Conservation (phyloP, 2,329 filamentous ascomycete species). For the Raffaelea arxii region DNA sequence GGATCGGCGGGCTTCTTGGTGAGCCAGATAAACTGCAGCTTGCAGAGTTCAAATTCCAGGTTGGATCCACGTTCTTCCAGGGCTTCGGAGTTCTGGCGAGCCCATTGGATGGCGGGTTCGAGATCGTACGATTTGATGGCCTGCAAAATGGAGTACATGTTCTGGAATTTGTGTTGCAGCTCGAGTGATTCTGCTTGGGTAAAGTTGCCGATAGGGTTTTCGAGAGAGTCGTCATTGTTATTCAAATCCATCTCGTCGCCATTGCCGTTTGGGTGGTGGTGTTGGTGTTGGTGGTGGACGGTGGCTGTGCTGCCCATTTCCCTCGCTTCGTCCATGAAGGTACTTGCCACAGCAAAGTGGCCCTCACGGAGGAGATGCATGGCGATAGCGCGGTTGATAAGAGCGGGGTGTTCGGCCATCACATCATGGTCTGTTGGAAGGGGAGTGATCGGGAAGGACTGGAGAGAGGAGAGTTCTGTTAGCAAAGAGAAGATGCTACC, state of each 20-base stretch:
- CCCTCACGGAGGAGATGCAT: slow-evolving; percentile 96
- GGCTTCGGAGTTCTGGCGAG: slow-evolving; percentile 55
- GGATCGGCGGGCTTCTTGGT: slow-evolving; percentile 53
- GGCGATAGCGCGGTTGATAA: slow-evolving; percentile 87
- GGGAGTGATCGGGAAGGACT: slow-evolving; percentile 39
- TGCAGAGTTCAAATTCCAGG: slow-evolving; percentile 87
- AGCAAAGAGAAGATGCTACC: neutral
- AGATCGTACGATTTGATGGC: slow-evolving; percentile 68
- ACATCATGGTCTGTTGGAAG: slow-evolving; percentile 74
- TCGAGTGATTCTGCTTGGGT: slow-evolving; percentile 52
- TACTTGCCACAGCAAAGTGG: slow-evolving; percentile 78
- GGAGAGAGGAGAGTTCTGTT: neutral
- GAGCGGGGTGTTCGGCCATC: slow-evolving; percentile 60
- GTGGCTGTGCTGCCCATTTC: slow-evolving; percentile 18
- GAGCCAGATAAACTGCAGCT: slow-evolving; percentile 81
- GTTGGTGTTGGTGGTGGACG: slow-evolving; percentile 20
- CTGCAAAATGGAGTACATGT: slow-evolving; percentile 85
- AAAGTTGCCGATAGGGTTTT: slow-evolving; percentile 5
- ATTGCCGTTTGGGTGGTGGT: too few species aligned
- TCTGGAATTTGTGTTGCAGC: slow-evolving; percentile 71
- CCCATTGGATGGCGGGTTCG: slow-evolving; percentile 79
- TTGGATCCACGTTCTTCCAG: slow-evolving; percentile 81
- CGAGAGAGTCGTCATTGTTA: slow-evolving; percentile 16
- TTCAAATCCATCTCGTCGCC: slow-evolving; percentile 18
- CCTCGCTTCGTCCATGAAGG: slow-evolving; percentile 65